Evolutionary conservation across 1,284 basidiomycete species (phyloP), one percentile per base, ranked within the genome.

Genomic region (Cystobasidium slooffiae): DNA sequence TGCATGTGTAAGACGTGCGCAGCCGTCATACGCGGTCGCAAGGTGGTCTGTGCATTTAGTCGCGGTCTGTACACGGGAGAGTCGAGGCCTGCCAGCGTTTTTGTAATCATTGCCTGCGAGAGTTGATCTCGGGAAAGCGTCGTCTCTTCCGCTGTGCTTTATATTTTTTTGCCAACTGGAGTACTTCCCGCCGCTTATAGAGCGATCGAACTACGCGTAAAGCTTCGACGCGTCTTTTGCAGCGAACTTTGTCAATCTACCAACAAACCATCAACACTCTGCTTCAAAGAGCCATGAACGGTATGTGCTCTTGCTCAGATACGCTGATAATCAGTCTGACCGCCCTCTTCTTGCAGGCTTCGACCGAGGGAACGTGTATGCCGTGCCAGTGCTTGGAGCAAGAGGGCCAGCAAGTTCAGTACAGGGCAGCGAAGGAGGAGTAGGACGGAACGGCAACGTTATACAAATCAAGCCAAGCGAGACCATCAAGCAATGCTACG

Each of bases 401-500:
- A 75, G 72, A 39, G 66, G 66, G 44, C 62, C 62, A 52, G 68
- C 62, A 58, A 62, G 10, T 58, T 70, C 43, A n/a, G 47, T 46
- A 16, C 62, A 43, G 20, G 68, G 69, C 46, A 62, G 62, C 51
- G 55, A 59, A 14, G 31, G 43, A 51, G 55, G 47, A 56, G 51
- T 47, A 43, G 69, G 59, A 63, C 68, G 68, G 10, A 18, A 16
- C 9, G 59, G 22, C n/a, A 67, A 59, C 44, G 51, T 20, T 44
- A 67, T 58, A 51, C 52, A 51, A 61, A 58, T 43, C 66, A 72
- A 49, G 53, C 74, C 63, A 55, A 77, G 31, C 14, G 90, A 92
- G 80, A 88, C 88, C 0, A 93, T 95, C 81, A 89, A 88, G 78
- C 85, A 89, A 52, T 86, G 97, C 51, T 86, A 90, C 68, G 90